These are phyloP conservation scores for Trichoderma asperelloides DNA, from an alignment of 495 filamentous ascomycete genomes.

Conservation along the genomic window DNA sequence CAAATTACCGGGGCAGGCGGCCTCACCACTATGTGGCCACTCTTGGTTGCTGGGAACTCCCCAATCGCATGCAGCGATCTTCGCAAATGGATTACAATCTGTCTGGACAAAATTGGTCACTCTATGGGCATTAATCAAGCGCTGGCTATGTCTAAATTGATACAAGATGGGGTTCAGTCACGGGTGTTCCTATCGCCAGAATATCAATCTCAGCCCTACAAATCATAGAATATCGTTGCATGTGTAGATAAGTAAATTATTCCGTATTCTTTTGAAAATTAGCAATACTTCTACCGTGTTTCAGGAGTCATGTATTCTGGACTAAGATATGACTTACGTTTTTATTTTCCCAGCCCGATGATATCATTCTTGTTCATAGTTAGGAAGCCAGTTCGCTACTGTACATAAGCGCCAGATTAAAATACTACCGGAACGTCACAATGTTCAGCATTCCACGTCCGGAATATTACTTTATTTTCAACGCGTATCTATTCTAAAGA, in stretches of 20 bases:
- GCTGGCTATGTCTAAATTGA: not conserved
- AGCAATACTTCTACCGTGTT: not conserved
- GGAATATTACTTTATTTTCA: too few relatives aligned
- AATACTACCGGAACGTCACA: too few relatives aligned
- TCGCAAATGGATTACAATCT: not conserved
- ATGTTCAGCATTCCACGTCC: too few relatives aligned
- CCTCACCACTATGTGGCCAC: not conserved
- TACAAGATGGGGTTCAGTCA: not conserved
- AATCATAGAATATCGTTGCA: not conserved
- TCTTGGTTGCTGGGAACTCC: not conserved
- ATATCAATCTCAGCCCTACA: not conserved
- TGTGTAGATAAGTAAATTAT: not conserved
- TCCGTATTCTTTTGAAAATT: not conserved
- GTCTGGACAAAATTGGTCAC: not conserved
- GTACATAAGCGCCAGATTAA: too few relatives aligned
- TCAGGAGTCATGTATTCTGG: too few relatives aligned
- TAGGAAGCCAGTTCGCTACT: too few relatives aligned
- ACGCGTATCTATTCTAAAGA: too few relatives aligned
- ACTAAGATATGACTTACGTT: too few relatives aligned
- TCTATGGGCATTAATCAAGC: not conserved
- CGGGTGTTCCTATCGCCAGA: not conserved
- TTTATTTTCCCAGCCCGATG: too few relatives aligned
- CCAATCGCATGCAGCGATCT: not conserved
- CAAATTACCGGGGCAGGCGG: not conserved
- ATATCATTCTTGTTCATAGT: too few relatives aligned